Evolutionary conservation across 495 filamentous ascomycete species (phyloP).

Genomic region (Tuber umbilicatum): DNA sequence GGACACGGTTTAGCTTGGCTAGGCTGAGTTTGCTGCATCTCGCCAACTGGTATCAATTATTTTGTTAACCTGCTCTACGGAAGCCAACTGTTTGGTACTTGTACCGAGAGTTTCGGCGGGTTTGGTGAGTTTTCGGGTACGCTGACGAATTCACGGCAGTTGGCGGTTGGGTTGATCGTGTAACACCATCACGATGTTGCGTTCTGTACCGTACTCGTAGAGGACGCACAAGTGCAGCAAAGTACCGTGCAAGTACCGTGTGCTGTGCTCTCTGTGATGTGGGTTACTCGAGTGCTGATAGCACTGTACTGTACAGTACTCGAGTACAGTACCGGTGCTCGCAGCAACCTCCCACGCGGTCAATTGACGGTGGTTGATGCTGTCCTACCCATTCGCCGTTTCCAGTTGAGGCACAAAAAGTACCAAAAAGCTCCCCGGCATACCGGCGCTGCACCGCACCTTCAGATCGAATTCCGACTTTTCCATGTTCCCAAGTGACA

Average conservation of each 20-base stretch:
- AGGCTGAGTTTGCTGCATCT: background rate
- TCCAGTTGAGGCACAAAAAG: background rate
- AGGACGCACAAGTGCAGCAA: background rate
- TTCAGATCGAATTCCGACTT: background rate
- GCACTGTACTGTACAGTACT: too few species aligned
- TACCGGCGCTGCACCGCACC: too few species aligned
- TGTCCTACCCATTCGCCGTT: background rate
- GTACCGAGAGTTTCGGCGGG: too few species aligned
- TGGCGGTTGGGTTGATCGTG: background rate
- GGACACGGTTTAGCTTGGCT: background rate
- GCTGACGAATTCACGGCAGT: background rate
- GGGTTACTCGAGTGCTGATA: background rate
- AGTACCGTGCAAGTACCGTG: background rate
- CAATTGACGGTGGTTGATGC: background rate
- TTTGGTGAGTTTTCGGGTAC: background rate
- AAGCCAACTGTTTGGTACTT: background rate
- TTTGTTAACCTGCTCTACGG: background rate
- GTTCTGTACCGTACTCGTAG: background rate
- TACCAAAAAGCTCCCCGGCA: background rate
- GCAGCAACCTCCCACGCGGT: background rate
- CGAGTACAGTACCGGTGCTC: too few species aligned
- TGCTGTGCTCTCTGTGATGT: background rate
- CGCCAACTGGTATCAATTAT: background rate
- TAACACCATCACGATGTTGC: background rate
- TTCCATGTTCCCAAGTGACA: background rate